phyloP scores from a whole-genome alignment of 2,329 filamentous ascomycete species.

The Penicillium hordei region DNA sequence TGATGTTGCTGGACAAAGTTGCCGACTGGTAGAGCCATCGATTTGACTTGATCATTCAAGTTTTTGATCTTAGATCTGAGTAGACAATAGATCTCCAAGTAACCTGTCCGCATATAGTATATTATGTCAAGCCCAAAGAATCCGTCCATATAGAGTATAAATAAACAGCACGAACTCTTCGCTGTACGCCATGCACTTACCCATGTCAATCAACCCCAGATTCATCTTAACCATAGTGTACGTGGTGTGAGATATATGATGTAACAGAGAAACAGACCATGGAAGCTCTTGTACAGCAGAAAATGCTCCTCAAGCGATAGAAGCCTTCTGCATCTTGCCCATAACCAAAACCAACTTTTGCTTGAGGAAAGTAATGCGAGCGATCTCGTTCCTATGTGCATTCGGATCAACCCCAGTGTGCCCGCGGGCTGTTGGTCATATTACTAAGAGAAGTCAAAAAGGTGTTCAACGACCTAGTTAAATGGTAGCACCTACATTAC shows the following conservation, averaged over 20 bases:
- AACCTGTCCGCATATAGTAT: no score
- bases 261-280: no score
- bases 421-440: no score
- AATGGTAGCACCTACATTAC: not conserved
- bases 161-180: not conserved
- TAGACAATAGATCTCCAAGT: not conserved
- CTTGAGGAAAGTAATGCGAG: conserved; percentile 25
- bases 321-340: conserved; percentile 20
- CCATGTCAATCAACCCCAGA: not conserved
- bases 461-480: not conserved
- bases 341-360: conserved; percentile 16
- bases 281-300: no score
- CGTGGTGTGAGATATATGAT: no score
- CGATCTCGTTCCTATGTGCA: conserved; percentile 22
- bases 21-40: not conserved
- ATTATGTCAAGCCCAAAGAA: not conserved
- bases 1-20: not conserved
- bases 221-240: no score
- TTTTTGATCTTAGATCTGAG: not conserved
- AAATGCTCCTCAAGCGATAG: conserved; percentile 22
- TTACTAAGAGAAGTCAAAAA: conserved; percentile 11
- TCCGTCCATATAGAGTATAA: not conserved
- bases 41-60: not conserved
- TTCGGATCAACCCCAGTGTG: not conserved
- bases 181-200: not conserved